Evolutionary conservation across 495 filamentous ascomycete species (phyloP).

Genomic region (Penicillium cataractarum): DNA sequence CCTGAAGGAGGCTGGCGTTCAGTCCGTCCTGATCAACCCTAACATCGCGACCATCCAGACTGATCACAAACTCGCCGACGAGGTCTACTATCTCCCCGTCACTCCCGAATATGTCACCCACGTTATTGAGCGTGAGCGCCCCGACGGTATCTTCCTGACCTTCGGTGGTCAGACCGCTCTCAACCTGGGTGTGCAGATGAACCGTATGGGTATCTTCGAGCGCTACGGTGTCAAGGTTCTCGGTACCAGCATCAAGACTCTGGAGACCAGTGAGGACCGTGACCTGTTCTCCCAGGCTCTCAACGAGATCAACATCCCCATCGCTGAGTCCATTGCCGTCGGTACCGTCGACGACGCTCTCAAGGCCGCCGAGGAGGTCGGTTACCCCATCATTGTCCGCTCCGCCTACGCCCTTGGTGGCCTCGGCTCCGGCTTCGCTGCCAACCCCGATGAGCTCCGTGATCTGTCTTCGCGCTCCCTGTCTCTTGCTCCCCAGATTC

Average conservation of each 20-base stretch:
- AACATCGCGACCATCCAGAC: slow-evolving; percentile 99
- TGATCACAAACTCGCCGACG: slow-evolving; percentile 94
- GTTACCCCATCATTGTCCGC: slow-evolving; percentile 96
- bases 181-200: slow-evolving; percentile 96
- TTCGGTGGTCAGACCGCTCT: slow-evolving; percentile 96
- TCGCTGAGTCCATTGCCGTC: slow-evolving; percentile 93
- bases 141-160: slow-evolving; percentile 94
- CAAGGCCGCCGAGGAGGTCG: slow-evolving; percentile 79
- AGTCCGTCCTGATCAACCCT: slow-evolving; percentile 94
- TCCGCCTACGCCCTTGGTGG: slow-evolving; percentile 95
- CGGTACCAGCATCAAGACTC: slow-evolving; percentile 89
- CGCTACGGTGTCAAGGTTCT: slow-evolving; percentile 93
- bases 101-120: slow-evolving; percentile 97
- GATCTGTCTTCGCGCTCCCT: slow-evolving; percentile 91
- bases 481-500: slow-evolving; percentile 92
- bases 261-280: slow-evolving; percentile 94
- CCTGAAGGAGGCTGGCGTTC: slow-evolving; percentile 91
- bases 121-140: slow-evolving; percentile 88
- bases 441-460: slow-evolving; percentile 88
- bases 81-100: slow-evolving; percentile 97
- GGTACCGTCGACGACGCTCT: slow-evolving; percentile 88
- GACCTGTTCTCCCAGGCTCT: slow-evolving; percentile 92
- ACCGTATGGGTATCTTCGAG: slow-evolving; percentile 93
- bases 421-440: slow-evolving; percentile 95
- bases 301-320: slow-evolving; percentile 94